These are phyloP conservation scores for Stevia rebaudiana DNA, from an alignment of 140 eudicot species.

Conservation along the genomic window DNA sequence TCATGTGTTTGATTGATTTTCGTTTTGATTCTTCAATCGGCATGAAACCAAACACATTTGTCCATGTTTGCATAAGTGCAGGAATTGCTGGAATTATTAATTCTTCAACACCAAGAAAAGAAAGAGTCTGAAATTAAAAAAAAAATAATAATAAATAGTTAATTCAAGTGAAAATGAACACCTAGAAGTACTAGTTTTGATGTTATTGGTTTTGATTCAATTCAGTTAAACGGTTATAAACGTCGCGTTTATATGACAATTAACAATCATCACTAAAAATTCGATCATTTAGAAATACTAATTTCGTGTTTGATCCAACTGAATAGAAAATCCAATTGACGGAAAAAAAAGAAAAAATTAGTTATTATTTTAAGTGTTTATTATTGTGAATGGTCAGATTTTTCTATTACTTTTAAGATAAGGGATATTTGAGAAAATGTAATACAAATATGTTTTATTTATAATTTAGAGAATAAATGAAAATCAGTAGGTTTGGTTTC, in stretches of 20 bases:
- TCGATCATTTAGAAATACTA: too few relatives aligned
- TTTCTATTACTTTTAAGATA: too few relatives aligned
- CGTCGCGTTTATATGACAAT: neutral
- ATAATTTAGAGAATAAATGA: too few relatives aligned
- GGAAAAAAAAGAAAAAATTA: too few relatives aligned
- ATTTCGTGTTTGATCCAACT: too few relatives aligned
- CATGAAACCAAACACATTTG: slow-evolving; percentile 58
- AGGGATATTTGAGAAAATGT: too few relatives aligned
- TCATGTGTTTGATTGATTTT: slow-evolving; percentile 49
- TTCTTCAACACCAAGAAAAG: slow-evolving; percentile 61
- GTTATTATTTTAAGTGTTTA: too few relatives aligned
- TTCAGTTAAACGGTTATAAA: neutral
- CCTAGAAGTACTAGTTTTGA: neutral
- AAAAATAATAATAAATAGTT: neutral
- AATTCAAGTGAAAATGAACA: neutral
- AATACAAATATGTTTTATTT: too few relatives aligned
- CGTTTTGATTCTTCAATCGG: slow-evolving; percentile 50
- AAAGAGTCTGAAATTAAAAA: slow-evolving; percentile 56
- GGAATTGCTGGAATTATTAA: slow-evolving; percentile 85
- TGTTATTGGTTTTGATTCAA: neutral
- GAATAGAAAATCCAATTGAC: too few relatives aligned
- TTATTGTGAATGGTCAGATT: too few relatives aligned
- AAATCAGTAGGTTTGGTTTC: too few relatives aligned
- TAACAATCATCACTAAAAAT: neutral
- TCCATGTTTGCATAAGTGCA: slow-evolving; percentile 70